Evolutionary conservation across 108 stramenopile species (phyloP), one percentile per base, ranked within the genome.

Genomic region (Bacterosira constricta): DNA sequence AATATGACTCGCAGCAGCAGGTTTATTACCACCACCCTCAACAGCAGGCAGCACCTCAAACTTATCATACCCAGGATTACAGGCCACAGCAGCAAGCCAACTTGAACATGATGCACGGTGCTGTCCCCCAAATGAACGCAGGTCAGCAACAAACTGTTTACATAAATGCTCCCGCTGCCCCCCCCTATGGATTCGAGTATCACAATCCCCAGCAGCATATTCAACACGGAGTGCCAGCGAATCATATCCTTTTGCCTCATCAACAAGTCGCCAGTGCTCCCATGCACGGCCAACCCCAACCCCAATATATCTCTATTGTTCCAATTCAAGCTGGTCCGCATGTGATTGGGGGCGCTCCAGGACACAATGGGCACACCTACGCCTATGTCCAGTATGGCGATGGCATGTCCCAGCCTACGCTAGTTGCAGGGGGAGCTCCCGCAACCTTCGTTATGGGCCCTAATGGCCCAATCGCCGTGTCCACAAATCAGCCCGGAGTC

Each of bases 231-330:
- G 63, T 76, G 3, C 37, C 57, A 46, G 1, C 67, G 13, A 60
- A 70, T 34, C 75, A 70, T n/a, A 68, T 45, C 38, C 32, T 83
- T 10, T 49, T 65, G 10, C 81, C 79, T 13, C 75, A 56, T 34
- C 55, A 56, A 34, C 55, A 56, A 34, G 37, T 56, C 8, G 32
- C 71, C 38, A 18, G 21, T 3, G 25, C 51, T 21, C 5, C 46
- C 25, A 41, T 17, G 26, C 37, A 66, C 25, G 51, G 49, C 12
- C 54, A 50, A 13, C 72, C 67, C 0, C 57, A 63, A 42, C 77
- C 83, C 25, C 86, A 86, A 58, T 90, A 85, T 59, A 66, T 90
- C 26, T 81, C 85, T 4, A 69, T 90, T 31, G 79, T 90, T 30
- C 88, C 90, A 17, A 80, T 86, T 32, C 86, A 86, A 71, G 69